A percentile compares a stretch with the other conserved stretches of the same genome.
These are phyloP conservation scores for Simplicillium sp. DNA, from an alignment of 2,329 filamentous ascomycete species.

Conservation along the genomic window DNA sequence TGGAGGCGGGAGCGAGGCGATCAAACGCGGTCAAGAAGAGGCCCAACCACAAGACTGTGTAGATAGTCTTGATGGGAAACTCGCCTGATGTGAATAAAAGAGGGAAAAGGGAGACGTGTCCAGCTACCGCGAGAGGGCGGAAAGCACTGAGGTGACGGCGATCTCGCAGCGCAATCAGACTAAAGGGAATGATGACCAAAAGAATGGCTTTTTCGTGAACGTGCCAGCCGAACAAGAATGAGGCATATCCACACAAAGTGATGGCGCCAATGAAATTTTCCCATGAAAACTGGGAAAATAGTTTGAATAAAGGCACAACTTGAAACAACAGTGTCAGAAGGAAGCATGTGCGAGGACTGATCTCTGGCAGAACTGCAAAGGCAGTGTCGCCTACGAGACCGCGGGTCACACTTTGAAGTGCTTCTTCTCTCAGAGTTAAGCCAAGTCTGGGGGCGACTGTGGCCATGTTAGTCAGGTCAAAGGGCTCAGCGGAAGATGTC, in stretches of 20 bases:
- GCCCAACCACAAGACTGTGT: constrained; percentile 87
- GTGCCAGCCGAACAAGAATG: constrained; percentile 97
- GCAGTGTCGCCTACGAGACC: constrained; percentile 88
- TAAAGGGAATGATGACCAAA: constrained; percentile 90
- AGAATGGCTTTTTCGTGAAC: constrained; percentile 97
- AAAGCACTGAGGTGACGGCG: constrained; percentile 87
- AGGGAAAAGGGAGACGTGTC: constrained; percentile 91
- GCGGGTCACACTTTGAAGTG: constrained; percentile 80
- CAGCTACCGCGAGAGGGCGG: constrained; percentile 80
- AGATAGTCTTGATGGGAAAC: constrained; percentile 87
- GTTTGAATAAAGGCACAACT: constrained; percentile 66
- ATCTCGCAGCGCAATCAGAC: constrained; percentile 81
- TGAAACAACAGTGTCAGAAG: constrained; percentile 76
- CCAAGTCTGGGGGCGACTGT: constrained; percentile 74
- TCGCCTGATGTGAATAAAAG: constrained; percentile 86
- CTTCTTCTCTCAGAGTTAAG: constrained; percentile 60
- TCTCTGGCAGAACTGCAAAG: constrained; percentile 85
- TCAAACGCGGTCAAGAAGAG: constrained; percentile 82
- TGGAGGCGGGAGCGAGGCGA: constrained; percentile 73
- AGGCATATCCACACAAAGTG: constrained; percentile 89
- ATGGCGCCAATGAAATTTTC: constrained; percentile 82
- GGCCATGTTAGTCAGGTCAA: neutral
- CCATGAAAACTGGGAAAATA: constrained; percentile 75
- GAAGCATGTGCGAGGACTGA: constrained; percentile 75
- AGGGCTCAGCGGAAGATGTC: constrained; percentile 4